A percentile compares a stretch with the other conserved stretches of the same genome.
phyloP scores from a whole-genome alignment of 768 basidiomycete genomes.

The Hericium erinaceus region DNA sequence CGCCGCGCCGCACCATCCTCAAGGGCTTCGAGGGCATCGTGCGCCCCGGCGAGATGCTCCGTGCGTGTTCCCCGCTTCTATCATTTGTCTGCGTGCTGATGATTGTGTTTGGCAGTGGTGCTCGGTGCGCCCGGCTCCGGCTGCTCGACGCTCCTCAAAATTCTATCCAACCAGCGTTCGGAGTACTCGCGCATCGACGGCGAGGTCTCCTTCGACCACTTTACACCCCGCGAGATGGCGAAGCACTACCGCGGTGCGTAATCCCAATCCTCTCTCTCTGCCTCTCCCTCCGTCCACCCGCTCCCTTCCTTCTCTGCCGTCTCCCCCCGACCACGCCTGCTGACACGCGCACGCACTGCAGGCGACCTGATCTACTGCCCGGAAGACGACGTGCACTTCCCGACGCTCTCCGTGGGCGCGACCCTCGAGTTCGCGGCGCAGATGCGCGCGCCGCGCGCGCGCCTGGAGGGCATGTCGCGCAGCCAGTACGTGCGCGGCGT shows the following conservation, averaged over 20 bases:
- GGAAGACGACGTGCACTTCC: constrained; percentile 82
- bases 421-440: constrained; percentile 63
- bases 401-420: constrained; percentile 71
- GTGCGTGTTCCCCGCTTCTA: constrained; percentile 31
- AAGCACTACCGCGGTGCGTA: constrained; percentile 46
- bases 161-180: constrained; percentile 63
- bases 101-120: constrained; percentile 42
- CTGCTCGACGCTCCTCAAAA: constrained; percentile 77
- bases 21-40: constrained; percentile 46
- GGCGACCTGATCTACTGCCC: constrained; percentile 73
- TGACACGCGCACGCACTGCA: neutral
- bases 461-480: constrained; percentile 25
- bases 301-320: neutral
- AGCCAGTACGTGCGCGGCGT: constrained; percentile 28
- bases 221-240: constrained; percentile 53
- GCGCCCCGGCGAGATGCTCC: constrained; percentile 60
- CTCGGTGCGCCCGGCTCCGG: constrained; percentile 81
- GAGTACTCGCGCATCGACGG: constrained; percentile 67
- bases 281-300: neutral
- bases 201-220: constrained; percentile 65
- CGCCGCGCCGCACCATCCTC: constrained; percentile 49
- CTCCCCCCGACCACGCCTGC: neutral
- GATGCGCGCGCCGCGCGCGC: constrained; percentile 55
- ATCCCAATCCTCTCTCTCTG: neutral
- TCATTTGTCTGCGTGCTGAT: neutral